Evolutionary conservation across 2,329 filamentous ascomycete genomes (phyloP).

Genomic region (Fusarium albosuccineum): DNA sequence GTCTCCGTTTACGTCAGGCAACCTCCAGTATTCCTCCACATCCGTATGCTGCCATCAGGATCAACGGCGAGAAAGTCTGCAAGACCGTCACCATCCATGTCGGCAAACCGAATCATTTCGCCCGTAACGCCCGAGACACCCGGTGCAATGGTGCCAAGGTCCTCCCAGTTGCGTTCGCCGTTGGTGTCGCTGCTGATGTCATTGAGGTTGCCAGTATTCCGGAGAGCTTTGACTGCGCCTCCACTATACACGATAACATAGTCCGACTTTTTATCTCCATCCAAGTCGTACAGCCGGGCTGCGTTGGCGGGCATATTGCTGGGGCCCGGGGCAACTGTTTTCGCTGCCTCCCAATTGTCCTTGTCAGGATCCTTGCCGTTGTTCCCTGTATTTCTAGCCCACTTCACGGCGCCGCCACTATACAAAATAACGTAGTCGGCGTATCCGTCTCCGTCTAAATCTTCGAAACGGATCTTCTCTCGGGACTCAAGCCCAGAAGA

Average conservation of each 20-base stretch:
- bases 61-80: conserved; percentile 10
- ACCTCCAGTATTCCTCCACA: conserved; percentile 4
- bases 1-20: too few species aligned
- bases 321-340: neutral
- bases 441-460: conserved; percentile 29
- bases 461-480: conserved; percentile 18
- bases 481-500: conserved; percentile 13
- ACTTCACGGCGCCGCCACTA: neutral
- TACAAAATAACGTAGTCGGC: conserved; percentile 30
- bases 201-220: too few species aligned
- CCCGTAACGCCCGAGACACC: too few species aligned
- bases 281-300: too few species aligned
- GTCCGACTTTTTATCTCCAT: too few species aligned
- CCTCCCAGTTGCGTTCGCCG: too few species aligned
- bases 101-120: neutral
- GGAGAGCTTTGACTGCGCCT: too few species aligned
- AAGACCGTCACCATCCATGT: neutral
- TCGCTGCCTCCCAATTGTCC: conserved; percentile 20
- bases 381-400: too few species aligned
- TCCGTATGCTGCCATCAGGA: neutral
- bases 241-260: too few species aligned
- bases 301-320: too few species aligned
- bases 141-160: too few species aligned
- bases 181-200: too few species aligned
- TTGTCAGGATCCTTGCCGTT: neutral